Conservation (phyloP, 2,329 filamentous ascomycete genomes). For the Pleoardoris graminearum region DNA sequence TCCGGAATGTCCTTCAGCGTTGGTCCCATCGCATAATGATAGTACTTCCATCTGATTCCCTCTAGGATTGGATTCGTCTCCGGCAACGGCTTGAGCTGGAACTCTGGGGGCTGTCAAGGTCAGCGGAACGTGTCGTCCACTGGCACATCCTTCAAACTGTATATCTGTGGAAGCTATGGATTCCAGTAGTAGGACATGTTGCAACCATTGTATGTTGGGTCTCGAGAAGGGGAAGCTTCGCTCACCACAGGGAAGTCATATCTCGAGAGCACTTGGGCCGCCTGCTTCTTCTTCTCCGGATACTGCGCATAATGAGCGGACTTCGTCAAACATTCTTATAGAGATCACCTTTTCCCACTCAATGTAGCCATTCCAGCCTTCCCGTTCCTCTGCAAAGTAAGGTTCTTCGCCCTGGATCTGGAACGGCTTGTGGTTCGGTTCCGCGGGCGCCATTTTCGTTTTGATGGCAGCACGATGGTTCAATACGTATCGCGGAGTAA, state of each 20-base stretch:
- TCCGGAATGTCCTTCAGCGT: slow-evolving; percentile 54
- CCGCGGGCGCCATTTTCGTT: slow-evolving; percentile 36
- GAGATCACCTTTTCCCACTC: slow-evolving; percentile 30
- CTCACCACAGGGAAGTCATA: slow-evolving; percentile 54
- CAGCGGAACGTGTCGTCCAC: neutral
- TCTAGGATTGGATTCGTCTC: slow-evolving; percentile 50
- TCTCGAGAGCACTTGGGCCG: slow-evolving; percentile 57
- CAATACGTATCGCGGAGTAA: neutral
- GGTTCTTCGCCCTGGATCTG: slow-evolving; percentile 31
- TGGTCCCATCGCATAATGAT: slow-evolving; percentile 49
- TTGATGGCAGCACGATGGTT: neutral
- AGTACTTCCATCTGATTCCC: slow-evolving; percentile 53
- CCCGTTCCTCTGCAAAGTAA: slow-evolving; percentile 49
- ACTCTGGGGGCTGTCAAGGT: slow-evolving; percentile 45
- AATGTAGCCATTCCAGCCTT: slow-evolving; percentile 62
- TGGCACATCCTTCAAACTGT: no score
- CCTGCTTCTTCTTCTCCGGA: slow-evolving; percentile 66
- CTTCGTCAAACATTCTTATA: neutral
- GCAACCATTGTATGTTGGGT: no score
- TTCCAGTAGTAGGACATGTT: no score
- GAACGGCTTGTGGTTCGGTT: slow-evolving; percentile 36
- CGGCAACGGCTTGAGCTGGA: slow-evolving; percentile 48
- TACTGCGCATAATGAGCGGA: slow-evolving; percentile 48
- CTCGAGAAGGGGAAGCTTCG: neutral
- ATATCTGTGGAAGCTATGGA: no score